Evolutionary conservation across 768 basidiomycete genomes (phyloP).

Genomic region (Boletus rufocinnamomeus): DNA sequence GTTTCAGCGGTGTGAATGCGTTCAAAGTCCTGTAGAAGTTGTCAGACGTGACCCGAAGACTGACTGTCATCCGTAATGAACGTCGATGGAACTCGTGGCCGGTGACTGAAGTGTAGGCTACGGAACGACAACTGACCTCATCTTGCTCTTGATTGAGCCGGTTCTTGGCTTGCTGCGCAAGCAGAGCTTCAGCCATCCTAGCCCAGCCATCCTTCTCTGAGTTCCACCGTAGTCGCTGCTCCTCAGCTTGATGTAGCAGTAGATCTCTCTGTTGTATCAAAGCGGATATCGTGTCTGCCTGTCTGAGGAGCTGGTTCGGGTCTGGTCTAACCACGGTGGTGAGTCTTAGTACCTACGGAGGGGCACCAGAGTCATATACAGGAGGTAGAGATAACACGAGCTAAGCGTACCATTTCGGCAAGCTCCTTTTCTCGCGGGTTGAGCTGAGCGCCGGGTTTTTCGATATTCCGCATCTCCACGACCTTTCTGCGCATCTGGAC

Average conservation of each 20-base stretch:
- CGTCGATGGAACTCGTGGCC: neutral
- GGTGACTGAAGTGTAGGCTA: neutral
- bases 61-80: neutral
- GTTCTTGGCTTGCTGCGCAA: constrained; percentile 48
- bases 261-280: constrained; percentile 61
- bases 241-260: constrained; percentile 50
- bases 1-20: constrained; percentile 53
- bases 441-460: constrained; percentile 26
- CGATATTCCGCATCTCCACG: constrained; percentile 42
- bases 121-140: constrained; percentile 42
- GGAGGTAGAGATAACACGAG: constrained; percentile 10
- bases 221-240: constrained; percentile 62
- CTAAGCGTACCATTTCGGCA: constrained; percentile 55
- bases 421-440: constrained; percentile 51
- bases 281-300: constrained; percentile 62
- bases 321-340: constrained; percentile 42
- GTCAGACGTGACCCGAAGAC: constrained; percentile 18
- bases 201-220: constrained; percentile 66
- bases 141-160: constrained; percentile 39
- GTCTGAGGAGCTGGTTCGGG: constrained; percentile 51
- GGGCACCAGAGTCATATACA: constrained; percentile 4
- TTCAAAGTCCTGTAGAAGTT: constrained; percentile 51
- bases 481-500: constrained; percentile 49
- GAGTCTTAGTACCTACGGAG: constrained; percentile 48
- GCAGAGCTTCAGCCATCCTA: constrained; percentile 65